Evolutionary conservation across 2,329 filamentous ascomycete species (phyloP).

Genomic region (Proliferodiscus dingleyae): DNA sequence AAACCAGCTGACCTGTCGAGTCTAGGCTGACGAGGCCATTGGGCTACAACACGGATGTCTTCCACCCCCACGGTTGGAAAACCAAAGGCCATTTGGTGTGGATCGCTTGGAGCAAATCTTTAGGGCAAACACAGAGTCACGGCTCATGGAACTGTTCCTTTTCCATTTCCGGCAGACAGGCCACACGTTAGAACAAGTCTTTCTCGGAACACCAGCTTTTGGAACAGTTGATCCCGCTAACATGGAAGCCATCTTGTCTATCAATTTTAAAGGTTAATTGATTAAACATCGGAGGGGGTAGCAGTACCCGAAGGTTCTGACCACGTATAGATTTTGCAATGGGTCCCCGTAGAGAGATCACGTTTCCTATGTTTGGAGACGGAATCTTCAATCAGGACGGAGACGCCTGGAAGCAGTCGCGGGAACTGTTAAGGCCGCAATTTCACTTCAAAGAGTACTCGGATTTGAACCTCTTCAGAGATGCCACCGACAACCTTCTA

Average conservation of each 20-base stretch:
- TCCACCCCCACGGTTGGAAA: slow-evolving; percentile 24
- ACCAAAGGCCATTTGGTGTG: slow-evolving; percentile 32
- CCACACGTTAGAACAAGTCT: slow-evolving; percentile 24
- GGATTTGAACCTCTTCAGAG: slow-evolving; percentile 12
- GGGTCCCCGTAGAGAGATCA: slow-evolving; percentile 22
- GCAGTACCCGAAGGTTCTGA: not conserved
- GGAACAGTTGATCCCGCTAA: slow-evolving; percentile 26
- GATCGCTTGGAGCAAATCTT: slow-evolving; percentile 34
- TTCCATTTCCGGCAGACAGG: slow-evolving; percentile 20
- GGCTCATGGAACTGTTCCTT: slow-evolving; percentile 33
- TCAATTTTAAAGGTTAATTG: slow-evolving; percentile 21
- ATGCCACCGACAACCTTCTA: slow-evolving; percentile 31
- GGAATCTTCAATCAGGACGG: slow-evolving; percentile 36
- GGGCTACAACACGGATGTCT: slow-evolving; percentile 8
- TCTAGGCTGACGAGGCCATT: not conserved
- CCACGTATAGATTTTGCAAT: slow-evolving; percentile 24
- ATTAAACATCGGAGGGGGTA: not conserved
- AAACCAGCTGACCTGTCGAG: too few species aligned
- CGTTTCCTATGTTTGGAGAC: slow-evolving; percentile 31
- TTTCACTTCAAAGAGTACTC: slow-evolving; percentile 20
- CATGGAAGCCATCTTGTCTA: slow-evolving; percentile 27
- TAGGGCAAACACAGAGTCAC: slow-evolving; percentile 27
- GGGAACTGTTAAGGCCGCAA: slow-evolving; percentile 27
- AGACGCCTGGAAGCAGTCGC: slow-evolving; percentile 30
- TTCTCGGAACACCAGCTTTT: slow-evolving; percentile 28